Evolutionary conservation across 306 rosid species (phyloP), one percentile per base, ranked within the genome.

Genomic region (Cercis canadensis): DNA sequence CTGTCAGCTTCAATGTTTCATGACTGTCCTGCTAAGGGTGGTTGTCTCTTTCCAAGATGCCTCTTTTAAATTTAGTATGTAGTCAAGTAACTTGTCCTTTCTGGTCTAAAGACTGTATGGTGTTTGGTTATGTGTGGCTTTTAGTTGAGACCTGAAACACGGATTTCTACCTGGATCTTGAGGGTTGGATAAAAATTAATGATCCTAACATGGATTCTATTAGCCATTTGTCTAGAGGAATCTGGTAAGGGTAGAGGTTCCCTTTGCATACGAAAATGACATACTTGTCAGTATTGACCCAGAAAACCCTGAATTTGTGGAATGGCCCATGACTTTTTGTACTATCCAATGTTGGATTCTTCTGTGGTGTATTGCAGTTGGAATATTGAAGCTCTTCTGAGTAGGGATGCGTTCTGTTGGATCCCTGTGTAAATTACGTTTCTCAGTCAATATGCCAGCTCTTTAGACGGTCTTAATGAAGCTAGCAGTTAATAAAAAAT

Each of bases 81-180:
- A 16, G 15, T 51, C 49, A 54, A 66, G 33, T 32, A 13, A 12
- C 51, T 32, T n/a, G n/a, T n/a, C n/a, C n/a, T n/a, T 47, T 65
- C 11, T 37, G 43, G 18, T 19, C 62, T 24, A 13, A 19, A 52
- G 31, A n/a, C 31, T 29, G 34, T 4, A 41, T 69, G 39, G 8
- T 50, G 14, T 32, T 45, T 56, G 75, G 36, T 46, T 24, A 16
- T 43, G 17, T 5, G 19, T 24, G 21, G 21, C 6, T 41, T 55
- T 7, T 68, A 39, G 50, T 49, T 29, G 43, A 56, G 40, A 69
- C 49, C 18, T 36, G 59, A 49, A 19, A 36, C 60, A 60, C 45
- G 49, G 29, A 45, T 54, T 70, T 24, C 55, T 70, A 57, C 3
- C 61, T 50, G 18, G 32, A 19, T 49, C 29, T 34, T 9, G 31